A percentile compares a stretch with the other conserved stretches of the same genome.
phyloP scores from a whole-genome alignment of 2,329 filamentous ascomycete species.

The Epichloe aotearoae region DNA sequence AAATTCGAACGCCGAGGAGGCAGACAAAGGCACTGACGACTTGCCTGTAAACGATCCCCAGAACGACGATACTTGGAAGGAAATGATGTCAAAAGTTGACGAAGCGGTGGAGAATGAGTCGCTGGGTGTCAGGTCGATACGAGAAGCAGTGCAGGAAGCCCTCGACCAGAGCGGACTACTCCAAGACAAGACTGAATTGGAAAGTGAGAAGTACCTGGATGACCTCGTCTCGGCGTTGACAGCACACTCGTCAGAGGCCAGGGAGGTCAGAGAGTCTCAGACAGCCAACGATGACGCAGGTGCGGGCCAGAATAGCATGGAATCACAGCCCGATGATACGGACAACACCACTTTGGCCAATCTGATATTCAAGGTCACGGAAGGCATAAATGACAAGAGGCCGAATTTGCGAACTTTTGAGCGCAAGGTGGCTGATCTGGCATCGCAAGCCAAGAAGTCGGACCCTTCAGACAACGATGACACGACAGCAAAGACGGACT shows the following conservation, averaged over 20 bases:
- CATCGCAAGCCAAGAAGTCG: conserved; percentile 21
- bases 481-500: neutral
- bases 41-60: conserved; percentile 10
- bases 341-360: conserved; percentile 26
- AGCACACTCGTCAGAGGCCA: conserved; percentile 15
- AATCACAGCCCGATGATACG: conserved; percentile 3
- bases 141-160: conserved; percentile 41
- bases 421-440: conserved; percentile 35
- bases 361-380: conserved; percentile 38
- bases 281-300: conserved; percentile 8
- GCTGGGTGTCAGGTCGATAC: conserved; percentile 35
- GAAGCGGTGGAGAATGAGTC: conserved; percentile 45
- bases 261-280: conserved; percentile 10
- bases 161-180: conserved; percentile 41
- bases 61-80: conserved; percentile 34
- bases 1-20: conserved; percentile 11
- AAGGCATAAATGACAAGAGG: conserved; percentile 27
- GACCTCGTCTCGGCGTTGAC: conserved; percentile 36
- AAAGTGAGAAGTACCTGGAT: conserved; percentile 35
- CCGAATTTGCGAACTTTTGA: conserved; percentile 36
- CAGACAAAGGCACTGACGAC: conserved; percentile 10
- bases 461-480: neutral
- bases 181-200: conserved; percentile 28
- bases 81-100: conserved; percentile 41
- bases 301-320: neutral